These are phyloP conservation scores for Echeveria elegans DNA, from an alignment of 164 flowering plant genomes.

Conservation along the genomic window DNA sequence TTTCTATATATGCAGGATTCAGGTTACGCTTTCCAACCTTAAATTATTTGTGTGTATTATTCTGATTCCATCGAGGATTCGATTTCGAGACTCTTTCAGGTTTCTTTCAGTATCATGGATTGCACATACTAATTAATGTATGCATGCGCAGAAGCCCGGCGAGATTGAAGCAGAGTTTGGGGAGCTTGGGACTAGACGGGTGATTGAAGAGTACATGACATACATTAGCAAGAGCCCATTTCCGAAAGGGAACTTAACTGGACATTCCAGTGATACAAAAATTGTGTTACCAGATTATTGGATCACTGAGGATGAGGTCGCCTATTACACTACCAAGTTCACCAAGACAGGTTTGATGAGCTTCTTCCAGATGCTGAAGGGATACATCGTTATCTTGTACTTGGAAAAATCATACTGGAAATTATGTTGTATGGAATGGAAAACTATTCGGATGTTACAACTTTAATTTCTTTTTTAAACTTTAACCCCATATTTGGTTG, in stretches of 20 bases:
- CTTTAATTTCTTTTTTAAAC: no score
- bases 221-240: conserved; percentile 24
- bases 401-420: no score
- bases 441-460: no score
- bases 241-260: conserved; percentile 30
- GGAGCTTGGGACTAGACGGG: conserved; percentile 18
- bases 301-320: conserved; percentile 25
- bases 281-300: conserved; percentile 22
- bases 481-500: no score
- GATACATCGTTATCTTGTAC: no score
- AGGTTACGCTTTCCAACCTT: conserved; percentile 28
- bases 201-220: conserved; percentile 19
- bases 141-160: conserved; percentile 26
- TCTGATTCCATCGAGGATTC: no score
- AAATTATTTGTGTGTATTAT: no score
- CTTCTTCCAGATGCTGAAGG: no score
- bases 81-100: no score
- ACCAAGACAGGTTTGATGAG: conserved; percentile 33
- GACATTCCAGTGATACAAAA: conserved; percentile 10
- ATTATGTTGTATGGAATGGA: no score
- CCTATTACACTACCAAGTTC: conserved; percentile 21
- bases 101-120: no score
- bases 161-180: conserved; percentile 27
- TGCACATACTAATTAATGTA: no score
- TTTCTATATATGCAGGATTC: conserved; percentile 63